These are phyloP conservation scores for Globisporangium takayamanum DNA, from an alignment of 352 stramenopile species.

Conservation along the genomic window DNA sequence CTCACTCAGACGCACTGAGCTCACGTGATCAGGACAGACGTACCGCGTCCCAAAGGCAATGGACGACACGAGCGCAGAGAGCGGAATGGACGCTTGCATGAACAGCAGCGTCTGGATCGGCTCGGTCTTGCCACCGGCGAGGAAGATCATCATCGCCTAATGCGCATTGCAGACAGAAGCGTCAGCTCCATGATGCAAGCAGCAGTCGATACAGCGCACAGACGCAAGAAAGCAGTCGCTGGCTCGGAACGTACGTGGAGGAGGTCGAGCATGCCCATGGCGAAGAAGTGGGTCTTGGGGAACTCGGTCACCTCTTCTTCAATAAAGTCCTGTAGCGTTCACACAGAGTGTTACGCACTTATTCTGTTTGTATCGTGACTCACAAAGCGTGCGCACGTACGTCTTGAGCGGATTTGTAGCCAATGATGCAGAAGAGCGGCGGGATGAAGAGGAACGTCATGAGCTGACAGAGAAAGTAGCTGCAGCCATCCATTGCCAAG, in stretches of 20 bases:
- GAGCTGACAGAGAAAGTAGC: slow-evolving; percentile 84
- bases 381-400: slow-evolving; percentile 18
- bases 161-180: neutral
- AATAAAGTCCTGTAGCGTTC: slow-evolving; percentile 54
- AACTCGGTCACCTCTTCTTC: slow-evolving; percentile 84
- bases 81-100: slow-evolving; percentile 76
- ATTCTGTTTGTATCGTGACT: neutral
- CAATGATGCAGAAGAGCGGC: slow-evolving; percentile 81
- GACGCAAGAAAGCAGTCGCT: neutral
- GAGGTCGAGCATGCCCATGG: slow-evolving; percentile 82
- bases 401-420: slow-evolving; percentile 74
- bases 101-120: slow-evolving; percentile 81
- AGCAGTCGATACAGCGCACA: neutral
- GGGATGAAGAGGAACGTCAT: slow-evolving; percentile 88
- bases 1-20: too few species aligned
- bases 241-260: slow-evolving; percentile 47
- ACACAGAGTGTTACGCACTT: neutral
- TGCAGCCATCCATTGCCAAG: slow-evolving; percentile 8
- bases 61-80: slow-evolving; percentile 56
- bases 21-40: neutral
- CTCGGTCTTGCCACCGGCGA: slow-evolving; percentile 73
- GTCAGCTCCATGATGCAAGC: neutral
- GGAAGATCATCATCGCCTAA: slow-evolving; percentile 79
- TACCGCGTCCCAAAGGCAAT: slow-evolving; percentile 20
- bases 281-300: slow-evolving; percentile 82